These are phyloP conservation scores for Castanospermum australe DNA, from an alignment of 306 rosid species.

Conservation along the genomic window DNA sequence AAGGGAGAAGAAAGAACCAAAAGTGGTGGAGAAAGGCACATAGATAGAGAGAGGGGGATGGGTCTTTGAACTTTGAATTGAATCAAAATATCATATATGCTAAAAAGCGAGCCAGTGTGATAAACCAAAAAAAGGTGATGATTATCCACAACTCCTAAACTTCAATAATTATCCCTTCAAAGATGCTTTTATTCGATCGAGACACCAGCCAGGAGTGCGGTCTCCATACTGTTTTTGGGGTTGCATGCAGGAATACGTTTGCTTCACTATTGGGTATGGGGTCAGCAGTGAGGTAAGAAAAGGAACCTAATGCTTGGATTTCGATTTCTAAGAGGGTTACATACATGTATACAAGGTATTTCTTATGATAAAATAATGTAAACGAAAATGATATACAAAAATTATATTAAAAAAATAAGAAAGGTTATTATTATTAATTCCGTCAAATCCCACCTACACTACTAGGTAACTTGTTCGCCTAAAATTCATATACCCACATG, in stretches of 20 bases:
- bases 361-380: not conserved
- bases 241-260: conserved; percentile 30
- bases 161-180: conserved; percentile 21
- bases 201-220: conserved; percentile 10
- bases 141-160: conserved; percentile 36
- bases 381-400: not conserved
- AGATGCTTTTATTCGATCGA: conserved; percentile 43
- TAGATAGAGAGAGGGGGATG: conserved; percentile 4
- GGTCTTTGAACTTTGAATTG: conserved; percentile 25
- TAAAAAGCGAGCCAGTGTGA: not conserved
- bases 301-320: not conserved
- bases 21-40: not conserved
- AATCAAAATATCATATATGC: not conserved
- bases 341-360: too few relatives aligned
- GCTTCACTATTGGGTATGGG: conserved; percentile 1
- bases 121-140: conserved; percentile 19
- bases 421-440: not conserved
- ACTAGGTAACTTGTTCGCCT: conserved; percentile 31
- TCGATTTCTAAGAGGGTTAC: not conserved
- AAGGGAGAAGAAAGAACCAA: not conserved
- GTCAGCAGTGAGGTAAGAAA: conserved; percentile 24
- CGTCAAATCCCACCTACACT: not conserved
- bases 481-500: conserved; percentile 31
- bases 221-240: conserved; percentile 21
- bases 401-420: not conserved